Evolutionary conservation across 805 yeast species (phyloP).

Genomic region (Candida berthetii): DNA sequence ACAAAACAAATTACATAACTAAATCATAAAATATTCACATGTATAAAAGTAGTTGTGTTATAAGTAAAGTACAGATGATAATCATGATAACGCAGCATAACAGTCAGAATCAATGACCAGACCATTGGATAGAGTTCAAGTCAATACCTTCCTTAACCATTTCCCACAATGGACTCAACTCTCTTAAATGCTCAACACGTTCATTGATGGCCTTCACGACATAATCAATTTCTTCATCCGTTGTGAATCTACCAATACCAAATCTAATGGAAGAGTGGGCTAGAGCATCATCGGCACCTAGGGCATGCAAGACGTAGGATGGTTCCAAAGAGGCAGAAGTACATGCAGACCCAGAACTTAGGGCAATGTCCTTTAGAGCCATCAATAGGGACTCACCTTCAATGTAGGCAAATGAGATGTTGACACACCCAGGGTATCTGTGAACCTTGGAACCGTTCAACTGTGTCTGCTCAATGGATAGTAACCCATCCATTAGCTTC

Average conservation of each 20-base stretch:
- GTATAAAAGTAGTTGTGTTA: too few species aligned
- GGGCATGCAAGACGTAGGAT: slow-evolving; percentile 90
- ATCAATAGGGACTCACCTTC: slow-evolving; percentile 96
- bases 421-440: slow-evolving; percentile 91
- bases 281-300: slow-evolving; percentile 96
- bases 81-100: too few species aligned
- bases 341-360: slow-evolving; percentile 96
- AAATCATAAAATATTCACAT: too few species aligned
- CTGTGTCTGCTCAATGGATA: slow-evolving; percentile 82
- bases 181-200: slow-evolving; percentile 87
- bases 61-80: too few species aligned
- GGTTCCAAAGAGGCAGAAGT: slow-evolving; percentile 98
- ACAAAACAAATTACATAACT: too few species aligned
- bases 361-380: slow-evolving; percentile 96
- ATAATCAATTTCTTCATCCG: slow-evolving; percentile 93
- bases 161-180: slow-evolving; percentile 95
- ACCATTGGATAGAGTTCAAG: slow-evolving; percentile 91
- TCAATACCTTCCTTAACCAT: slow-evolving; percentile 99
- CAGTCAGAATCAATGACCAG: slow-evolving; percentile 63
- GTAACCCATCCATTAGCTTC: slow-evolving; percentile 65
- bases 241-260: slow-evolving; percentile 95
- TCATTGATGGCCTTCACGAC: slow-evolving; percentile 84
- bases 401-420: slow-evolving; percentile 92
- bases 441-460: slow-evolving; percentile 76
- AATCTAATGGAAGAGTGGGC: slow-evolving; percentile 98